Percentiles rank a stretch among this genome's conserved stretches.
Conservation (phyloP, 441 rosid species). For the Theobroma grandiflorum region DNA sequence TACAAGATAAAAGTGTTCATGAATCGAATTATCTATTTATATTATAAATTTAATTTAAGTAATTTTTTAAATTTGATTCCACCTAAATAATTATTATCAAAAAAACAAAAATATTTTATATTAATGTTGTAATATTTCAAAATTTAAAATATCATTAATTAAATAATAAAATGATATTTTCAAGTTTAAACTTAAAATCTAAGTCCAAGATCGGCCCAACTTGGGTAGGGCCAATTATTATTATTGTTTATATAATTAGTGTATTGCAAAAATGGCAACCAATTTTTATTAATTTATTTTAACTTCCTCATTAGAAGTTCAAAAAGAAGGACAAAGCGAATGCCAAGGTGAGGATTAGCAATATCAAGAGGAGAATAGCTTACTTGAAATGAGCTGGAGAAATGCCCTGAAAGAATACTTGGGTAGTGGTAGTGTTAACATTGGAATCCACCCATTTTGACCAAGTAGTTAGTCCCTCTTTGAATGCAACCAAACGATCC, state of each 20-base stretch:
- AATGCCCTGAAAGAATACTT: conserved; percentile 58
- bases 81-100: no score
- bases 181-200: no score
- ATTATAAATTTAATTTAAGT: no score
- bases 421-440: conserved; percentile 46
- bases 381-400: conserved; percentile 61
- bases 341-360: neutral
- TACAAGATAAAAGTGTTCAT: no score
- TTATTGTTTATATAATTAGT: neutral
- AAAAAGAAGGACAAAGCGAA: neutral
- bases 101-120: no score
- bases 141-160: no score
- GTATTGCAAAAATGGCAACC: neutral
- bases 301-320: neutral
- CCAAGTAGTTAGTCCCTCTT: conserved; percentile 60
- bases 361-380: neutral
- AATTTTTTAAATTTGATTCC: no score
- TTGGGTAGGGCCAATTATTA: no score
- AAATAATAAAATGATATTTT: no score
- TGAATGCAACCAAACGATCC: conserved; percentile 54
- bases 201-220: no score
- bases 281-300: neutral
- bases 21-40: no score
- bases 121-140: no score
- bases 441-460: conserved; percentile 54